phyloP scores from a whole-genome alignment of 202 grass and related monocot species.

The Schoenoplectus triqueter region DNA sequence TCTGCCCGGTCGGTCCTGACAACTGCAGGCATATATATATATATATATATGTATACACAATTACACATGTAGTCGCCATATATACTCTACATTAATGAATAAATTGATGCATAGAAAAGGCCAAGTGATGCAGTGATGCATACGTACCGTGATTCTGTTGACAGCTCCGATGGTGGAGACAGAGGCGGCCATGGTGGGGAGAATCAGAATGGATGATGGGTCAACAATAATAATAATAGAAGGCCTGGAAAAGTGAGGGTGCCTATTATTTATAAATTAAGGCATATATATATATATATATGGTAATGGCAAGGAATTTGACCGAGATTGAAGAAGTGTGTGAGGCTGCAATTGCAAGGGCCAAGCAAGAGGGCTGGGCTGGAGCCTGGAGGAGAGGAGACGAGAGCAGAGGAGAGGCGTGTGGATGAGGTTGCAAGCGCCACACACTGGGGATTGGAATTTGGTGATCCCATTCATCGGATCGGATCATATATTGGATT shows the following conservation, averaged over 20 bases:
- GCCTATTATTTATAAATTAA: constrained; percentile 42
- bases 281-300: background rate
- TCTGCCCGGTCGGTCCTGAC: constrained; percentile 43
- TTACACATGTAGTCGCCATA: background rate
- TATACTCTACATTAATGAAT: background rate
- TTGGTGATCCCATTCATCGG: too few species aligned
- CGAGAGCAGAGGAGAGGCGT: constrained; percentile 37
- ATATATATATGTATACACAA: background rate
- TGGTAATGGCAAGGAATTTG: too few species aligned
- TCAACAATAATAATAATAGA: background rate
- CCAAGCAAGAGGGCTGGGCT: too few species aligned
- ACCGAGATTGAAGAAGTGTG: too few species aligned
- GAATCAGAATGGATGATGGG: background rate
- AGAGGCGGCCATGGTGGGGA: constrained; percentile 53
- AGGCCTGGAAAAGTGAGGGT: constrained; percentile 23
- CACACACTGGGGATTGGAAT: constrained; percentile 66
- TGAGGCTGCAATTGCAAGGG: too few species aligned
- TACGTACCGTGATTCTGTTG: constrained; percentile 61
- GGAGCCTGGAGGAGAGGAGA: too few species aligned
- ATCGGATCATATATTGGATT: constrained; percentile 41
- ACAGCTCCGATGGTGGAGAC: constrained; percentile 58
- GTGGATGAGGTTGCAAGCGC: constrained; percentile 67
- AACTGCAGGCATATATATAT: constrained; percentile 31
- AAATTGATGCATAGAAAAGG: background rate
- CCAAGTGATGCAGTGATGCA: too few species aligned